These are phyloP conservation scores for Lentinula boryana DNA, from an alignment of 768 basidiomycete genomes.

Conservation along the genomic window DNA sequence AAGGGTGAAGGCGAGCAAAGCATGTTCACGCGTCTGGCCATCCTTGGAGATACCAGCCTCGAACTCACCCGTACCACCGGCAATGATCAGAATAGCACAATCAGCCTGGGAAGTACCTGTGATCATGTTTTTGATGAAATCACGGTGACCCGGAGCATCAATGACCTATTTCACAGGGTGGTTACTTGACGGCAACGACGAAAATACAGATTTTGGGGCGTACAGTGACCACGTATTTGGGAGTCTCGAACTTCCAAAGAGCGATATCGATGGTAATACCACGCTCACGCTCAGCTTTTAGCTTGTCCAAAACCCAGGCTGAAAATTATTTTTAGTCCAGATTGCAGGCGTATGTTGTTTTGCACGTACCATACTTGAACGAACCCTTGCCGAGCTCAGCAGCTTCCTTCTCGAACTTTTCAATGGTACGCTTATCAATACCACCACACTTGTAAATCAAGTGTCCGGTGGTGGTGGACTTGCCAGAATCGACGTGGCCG, in stretches of 20 bases:
- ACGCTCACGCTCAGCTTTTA: conserved; percentile 99
- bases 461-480: conserved; percentile 99
- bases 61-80: conserved; percentile 99
- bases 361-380: conserved; percentile 84
- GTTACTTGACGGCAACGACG: conserved; percentile 11
- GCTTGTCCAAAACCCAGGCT: conserved; percentile 99
- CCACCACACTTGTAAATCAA: conserved; percentile 99
- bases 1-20: conserved; percentile 98
- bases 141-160: conserved; percentile 99
- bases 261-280: conserved; percentile 99
- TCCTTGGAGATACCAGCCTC: conserved; percentile 99
- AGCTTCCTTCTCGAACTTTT: conserved; percentile 99
- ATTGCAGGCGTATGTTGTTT: not conserved
- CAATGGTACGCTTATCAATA: conserved; percentile 99
- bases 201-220: conserved; percentile 21
- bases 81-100: conserved; percentile 99
- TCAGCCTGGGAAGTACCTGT: conserved; percentile 99
- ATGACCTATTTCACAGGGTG: conserved; percentile 63
- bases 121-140: conserved; percentile 99
- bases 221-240: conserved; percentile 91
- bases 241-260: conserved; percentile 99
- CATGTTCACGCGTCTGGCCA: conserved; percentile 99
- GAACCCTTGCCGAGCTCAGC: conserved; percentile 99
- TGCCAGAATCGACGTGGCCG: conserved; percentile 99
- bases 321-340: conserved; percentile 13